Base-by-base conservation (phyloP, 1,284 basidiomycete species). In the Gomphus bonarii region DNA sequence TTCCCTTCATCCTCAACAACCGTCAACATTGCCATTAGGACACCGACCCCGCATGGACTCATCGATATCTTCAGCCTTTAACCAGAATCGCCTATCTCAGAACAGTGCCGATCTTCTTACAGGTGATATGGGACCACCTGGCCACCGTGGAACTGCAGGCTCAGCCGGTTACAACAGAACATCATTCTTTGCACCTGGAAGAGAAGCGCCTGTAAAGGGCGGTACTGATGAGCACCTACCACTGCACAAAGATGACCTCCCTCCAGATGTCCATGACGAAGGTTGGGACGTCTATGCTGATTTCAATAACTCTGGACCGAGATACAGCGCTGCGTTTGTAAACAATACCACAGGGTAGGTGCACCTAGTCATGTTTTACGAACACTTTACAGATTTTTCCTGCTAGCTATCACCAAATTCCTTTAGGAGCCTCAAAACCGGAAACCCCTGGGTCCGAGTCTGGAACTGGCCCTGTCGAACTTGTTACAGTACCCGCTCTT, bases 211-310 rank as follows among this genome's bases (percentile, higher is more conserved):
- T 8, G 68, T 89, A 60, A 87, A 86, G 66, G 84, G 82, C 14
- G 82, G 79, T n/a, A 69, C 73, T 52, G 85, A 87, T 60, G 85
- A 88, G 65, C 73, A 75, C 59, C 30, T 53, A 14, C 40, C 47
- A 22, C 30, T 58, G 12, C 40, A 51, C 14, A 30, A 46, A 16
- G 36, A 16, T 25, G 46, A 35, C 54, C n/a, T 48, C 8, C 9
- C 14, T 33, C 11, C 38, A 54, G 33, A 65, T 66, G 58, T 65
- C 66, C 67, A 68, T 36, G 82, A 82, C 46, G 79, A 73, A 31
- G 74, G 76, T 7, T 93, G 88, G 79, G 88, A 95, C 66, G 83
- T 95, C 38, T 90, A 85, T 66, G 89, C 91, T 9, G 91, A 95
- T 72, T 95, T 95, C 69, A 93, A 95, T 73, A 94, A 93, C 63